Percentiles rank a stretch among this genome's conserved stretches.
phyloP scores from a whole-genome alignment of 2,329 filamentous ascomycete species.

The Taxawa tesnikishii region DNA sequence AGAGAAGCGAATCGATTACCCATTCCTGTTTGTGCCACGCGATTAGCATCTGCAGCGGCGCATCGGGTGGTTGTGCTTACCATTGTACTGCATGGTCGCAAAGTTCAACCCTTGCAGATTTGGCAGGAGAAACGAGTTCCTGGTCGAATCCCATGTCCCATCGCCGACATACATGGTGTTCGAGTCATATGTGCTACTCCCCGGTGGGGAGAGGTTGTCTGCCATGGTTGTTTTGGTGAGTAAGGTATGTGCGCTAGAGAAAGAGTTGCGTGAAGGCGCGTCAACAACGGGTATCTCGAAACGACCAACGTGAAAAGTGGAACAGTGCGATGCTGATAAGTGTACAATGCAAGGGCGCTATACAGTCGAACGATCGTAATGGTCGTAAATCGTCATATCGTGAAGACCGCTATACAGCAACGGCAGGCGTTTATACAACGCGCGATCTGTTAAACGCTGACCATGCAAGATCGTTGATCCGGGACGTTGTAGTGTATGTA shows the following conservation, averaged over 20 bases:
- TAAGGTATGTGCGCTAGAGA: too few relatives aligned
- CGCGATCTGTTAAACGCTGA: neutral
- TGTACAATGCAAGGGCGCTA: too few relatives aligned
- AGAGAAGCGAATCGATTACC: conserved; percentile 64
- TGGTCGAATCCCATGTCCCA: conserved; percentile 69
- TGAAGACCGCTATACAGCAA: neutral
- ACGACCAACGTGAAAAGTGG: too few relatives aligned
- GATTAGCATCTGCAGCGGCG: conserved; percentile 7
- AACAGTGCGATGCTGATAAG: too few relatives aligned
- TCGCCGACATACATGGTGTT: conserved; percentile 67
- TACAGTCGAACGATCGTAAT: neutral
- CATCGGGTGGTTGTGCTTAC: conserved; percentile 32
- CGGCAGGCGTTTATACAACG: neutral
- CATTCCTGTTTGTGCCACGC: conserved; percentile 50
- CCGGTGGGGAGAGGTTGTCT: conserved; percentile 48
- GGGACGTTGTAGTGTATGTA: too few relatives aligned
- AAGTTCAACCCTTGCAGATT: conserved; percentile 67
- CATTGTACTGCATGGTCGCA: conserved; percentile 76
- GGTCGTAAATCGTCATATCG: conserved; percentile 12
- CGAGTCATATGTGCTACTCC: conserved; percentile 60
- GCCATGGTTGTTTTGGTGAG: conserved; percentile 6
- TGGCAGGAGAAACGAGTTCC: conserved; percentile 66
- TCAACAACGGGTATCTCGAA: too few relatives aligned
- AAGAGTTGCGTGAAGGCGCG: too few relatives aligned
- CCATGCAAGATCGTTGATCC: too few relatives aligned